Base-by-base conservation (phyloP, 2,329 filamentous ascomycete genomes). In the Beauveria sp. region DNA sequence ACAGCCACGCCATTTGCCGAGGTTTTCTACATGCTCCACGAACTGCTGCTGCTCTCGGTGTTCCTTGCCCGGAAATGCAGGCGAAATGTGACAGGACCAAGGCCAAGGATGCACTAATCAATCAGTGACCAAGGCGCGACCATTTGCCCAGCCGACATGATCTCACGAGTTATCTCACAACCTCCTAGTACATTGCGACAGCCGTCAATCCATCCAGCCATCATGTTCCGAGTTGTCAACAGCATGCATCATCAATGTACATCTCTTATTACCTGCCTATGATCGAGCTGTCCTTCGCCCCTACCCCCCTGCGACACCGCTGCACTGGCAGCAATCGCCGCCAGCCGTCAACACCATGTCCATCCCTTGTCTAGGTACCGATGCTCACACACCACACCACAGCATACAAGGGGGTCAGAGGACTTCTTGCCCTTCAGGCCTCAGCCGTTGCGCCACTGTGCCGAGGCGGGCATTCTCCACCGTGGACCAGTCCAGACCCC, bases 401-500 rank as follows among this genome's bases (percentile, higher is more conserved):
- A 31, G 10, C 54, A 50, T 24, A 10, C n/a, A 55, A 40, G 40
- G 31, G 46, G 46, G n/a, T 49, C 46, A 51, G 46, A 43, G 48
- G 22, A 51, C 56, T 49, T 51, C 16, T 51, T 31, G 28, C 28
- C 8, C 2, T 31, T 34, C 31, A 34, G 31, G 31, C 56, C 34
- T 59, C 56, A 59, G 56, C 56, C 34, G 56, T 59, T 43, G 46
- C 56, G 56, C 56, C 56, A 59, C 56, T 38, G 9, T 59, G 46
- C 22, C 56, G 46, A 38, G 20, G 46, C 46, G 46, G 34, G n/a
- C 42, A 28, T 51, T 48, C 50, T 24, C 59, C 59, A 46, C 49
- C 50, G 38, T 61, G 59, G 59, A 61, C 59, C 50, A 61, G 59
- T 61, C 59, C 50, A 61, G 59, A 61, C 51, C 59, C 38, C 59